phyloP scores from a whole-genome alignment of 1,284 basidiomycete genomes.

The Ceratobasidium sp. region DNA sequence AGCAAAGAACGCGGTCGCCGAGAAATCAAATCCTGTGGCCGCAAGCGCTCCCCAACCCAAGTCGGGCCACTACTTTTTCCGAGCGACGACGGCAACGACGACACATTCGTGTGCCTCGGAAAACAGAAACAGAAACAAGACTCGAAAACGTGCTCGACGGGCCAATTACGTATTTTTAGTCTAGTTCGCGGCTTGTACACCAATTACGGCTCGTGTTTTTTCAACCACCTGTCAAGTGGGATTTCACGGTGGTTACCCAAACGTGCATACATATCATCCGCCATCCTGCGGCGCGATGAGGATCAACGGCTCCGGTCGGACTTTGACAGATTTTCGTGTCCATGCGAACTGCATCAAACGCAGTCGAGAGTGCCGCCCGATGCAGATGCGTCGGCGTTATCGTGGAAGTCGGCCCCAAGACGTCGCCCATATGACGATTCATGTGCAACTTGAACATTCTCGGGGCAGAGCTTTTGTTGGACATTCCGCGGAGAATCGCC shows the following conservation, averaged over 20 bases:
- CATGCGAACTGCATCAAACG: slow-evolving; percentile 2
- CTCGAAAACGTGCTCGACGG: background rate
- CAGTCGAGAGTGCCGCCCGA: too few species aligned
- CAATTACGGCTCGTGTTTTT: slow-evolving; percentile 3
- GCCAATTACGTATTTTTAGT: background rate
- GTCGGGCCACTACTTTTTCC: background rate
- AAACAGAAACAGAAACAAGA: background rate
- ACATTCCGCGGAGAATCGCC: background rate
- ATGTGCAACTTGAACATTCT: background rate
- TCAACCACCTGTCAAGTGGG: slow-evolving; percentile 1
- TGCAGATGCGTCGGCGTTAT: too few species aligned
- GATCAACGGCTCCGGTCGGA: slow-evolving; percentile 32
- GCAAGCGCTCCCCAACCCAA: slow-evolving; percentile 4
- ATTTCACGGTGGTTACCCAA: background rate
- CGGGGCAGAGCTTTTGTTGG: background rate
- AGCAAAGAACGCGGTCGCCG: slow-evolving; percentile 12
- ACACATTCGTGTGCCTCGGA: slow-evolving; percentile 13
- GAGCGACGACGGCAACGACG: background rate
- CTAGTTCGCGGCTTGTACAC: background rate
- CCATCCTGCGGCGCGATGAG: slow-evolving; percentile 9
- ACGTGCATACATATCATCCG: background rate
- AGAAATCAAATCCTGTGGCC: background rate
- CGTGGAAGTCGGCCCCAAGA: too few species aligned
- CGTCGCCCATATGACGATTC: background rate
- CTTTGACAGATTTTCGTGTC: background rate